phyloP scores from a whole-genome alignment of 768 basidiomycete genomes.

The Serpula lacrymans region DNA sequence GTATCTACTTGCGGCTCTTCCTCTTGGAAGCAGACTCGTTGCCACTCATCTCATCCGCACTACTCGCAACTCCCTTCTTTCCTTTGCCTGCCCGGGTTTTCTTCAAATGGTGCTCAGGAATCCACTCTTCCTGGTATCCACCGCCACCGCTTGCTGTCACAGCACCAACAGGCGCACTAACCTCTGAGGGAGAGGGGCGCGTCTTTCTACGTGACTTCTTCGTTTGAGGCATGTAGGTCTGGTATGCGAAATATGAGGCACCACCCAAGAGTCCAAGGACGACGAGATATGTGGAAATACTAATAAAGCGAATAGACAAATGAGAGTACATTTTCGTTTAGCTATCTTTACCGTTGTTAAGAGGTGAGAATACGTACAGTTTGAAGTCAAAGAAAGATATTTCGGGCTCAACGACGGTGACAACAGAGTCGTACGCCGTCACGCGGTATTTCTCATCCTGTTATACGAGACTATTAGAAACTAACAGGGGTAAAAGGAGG shows the following conservation, averaged over 20 bases:
- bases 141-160: constrained; percentile 64
- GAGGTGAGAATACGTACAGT: constrained; percentile 49
- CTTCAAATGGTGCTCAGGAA: constrained; percentile 84
- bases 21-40: too few relatives aligned
- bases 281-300: constrained; percentile 69
- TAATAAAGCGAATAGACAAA: constrained; percentile 16
- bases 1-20: too few relatives aligned
- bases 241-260: constrained; percentile 60
- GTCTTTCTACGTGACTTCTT: constrained; percentile 51
- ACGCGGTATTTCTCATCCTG: constrained; percentile 61
- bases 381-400: constrained; percentile 75
- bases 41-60: constrained; percentile 66
- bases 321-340: too few relatives aligned
- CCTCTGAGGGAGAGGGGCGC: constrained; percentile 38
- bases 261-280: constrained; percentile 62
- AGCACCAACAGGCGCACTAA: constrained; percentile 53
- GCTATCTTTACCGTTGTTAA: too few relatives aligned
- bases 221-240: constrained; percentile 59
- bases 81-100: constrained; percentile 54
- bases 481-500: background rate
- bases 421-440: constrained; percentile 68
- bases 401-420: constrained; percentile 79
- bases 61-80: constrained; percentile 41
- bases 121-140: constrained; percentile 88
- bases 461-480: background rate